Conservation (phyloP, 768 basidiomycete genomes). For the Boletales sp. region DNA sequence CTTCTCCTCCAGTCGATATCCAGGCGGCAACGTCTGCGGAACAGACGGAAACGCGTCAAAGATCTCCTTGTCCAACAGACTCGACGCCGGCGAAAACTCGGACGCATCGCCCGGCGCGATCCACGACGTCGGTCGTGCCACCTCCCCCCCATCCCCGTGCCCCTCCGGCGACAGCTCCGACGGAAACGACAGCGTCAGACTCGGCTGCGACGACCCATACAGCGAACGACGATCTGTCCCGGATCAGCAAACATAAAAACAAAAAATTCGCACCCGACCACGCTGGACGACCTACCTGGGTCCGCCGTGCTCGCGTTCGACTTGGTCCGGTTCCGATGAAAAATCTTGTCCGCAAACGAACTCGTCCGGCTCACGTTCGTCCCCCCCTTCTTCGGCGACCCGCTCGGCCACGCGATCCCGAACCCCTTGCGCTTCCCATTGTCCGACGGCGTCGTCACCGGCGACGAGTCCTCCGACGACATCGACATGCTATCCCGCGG, state of each 20-base stretch:
- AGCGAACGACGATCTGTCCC: slow-evolving; percentile 26
- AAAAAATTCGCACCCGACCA: too few species aligned
- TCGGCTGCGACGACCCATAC: slow-evolving; percentile 24
- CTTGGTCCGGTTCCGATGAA: slow-evolving; percentile 50
- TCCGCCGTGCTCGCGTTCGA: slow-evolving; percentile 46
- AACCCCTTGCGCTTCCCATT: slow-evolving; percentile 31
- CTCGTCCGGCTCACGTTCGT: slow-evolving; percentile 44
- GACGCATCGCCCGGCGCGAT: slow-evolving; percentile 41
- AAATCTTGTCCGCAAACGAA: slow-evolving; percentile 62
- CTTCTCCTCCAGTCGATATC: slow-evolving; percentile 14
- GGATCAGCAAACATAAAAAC: too few species aligned
- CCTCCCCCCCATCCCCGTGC: slow-evolving; percentile 11
- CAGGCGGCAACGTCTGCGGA: slow-evolving; percentile 46
- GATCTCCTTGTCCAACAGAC: slow-evolving; percentile 51
- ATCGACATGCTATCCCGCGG: slow-evolving; percentile 60
- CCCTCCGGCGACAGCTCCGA: slow-evolving; percentile 16
- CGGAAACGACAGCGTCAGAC: slow-evolving; percentile 20
- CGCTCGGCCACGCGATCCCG: slow-evolving; percentile 44
- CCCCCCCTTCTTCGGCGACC: slow-evolving; percentile 50
- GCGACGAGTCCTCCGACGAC: slow-evolving; percentile 66
- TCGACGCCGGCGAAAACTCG: slow-evolving; percentile 37
- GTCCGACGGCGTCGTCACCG: slow-evolving; percentile 58
- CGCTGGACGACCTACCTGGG: slow-evolving; percentile 35
- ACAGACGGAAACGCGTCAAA: slow-evolving; percentile 75
- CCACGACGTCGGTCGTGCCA: slow-evolving; percentile 43